Evolutionary conservation across 2,329 filamentous ascomycete species (phyloP).

Genomic region (Trichoderma simmonsii): DNA sequence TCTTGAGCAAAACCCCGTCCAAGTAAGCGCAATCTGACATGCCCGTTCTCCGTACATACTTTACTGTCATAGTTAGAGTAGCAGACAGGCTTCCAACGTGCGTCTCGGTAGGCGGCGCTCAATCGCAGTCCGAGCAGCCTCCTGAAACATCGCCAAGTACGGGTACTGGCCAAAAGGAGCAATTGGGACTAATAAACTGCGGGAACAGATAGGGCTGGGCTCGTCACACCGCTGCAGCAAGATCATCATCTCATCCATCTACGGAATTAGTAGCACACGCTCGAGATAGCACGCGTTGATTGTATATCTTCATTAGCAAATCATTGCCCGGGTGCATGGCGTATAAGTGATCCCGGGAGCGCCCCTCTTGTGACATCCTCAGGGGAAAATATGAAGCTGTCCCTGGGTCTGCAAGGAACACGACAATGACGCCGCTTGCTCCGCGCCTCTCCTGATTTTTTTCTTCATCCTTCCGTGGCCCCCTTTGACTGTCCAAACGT

Average conservation of each 20-base stretch:
- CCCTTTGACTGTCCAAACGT: neutral
- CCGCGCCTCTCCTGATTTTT: conserved; percentile 2
- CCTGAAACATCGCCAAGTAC: conserved; percentile 1
- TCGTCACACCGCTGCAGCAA: conserved; percentile 2
- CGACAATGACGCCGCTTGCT: conserved; percentile 7
- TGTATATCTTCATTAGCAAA: neutral
- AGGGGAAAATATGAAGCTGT: neutral
- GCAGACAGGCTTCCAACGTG: neutral
- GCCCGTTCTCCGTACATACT: neutral
- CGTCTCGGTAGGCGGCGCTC: neutral
- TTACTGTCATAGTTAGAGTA: neutral
- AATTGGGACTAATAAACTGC: neutral
- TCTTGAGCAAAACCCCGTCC: neutral
- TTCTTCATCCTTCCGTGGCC: neutral
- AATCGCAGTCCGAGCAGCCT: neutral
- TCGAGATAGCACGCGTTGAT: neutral
- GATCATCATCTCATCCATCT: neutral
- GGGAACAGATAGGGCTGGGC: neutral
- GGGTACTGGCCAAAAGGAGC: neutral
- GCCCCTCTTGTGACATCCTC: neutral
- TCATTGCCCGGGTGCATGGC: neutral
- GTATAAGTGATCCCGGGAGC: neutral
- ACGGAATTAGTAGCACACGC: neutral
- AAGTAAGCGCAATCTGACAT: conserved; percentile 5
- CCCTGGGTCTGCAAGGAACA: neutral